Evolutionary conservation across 495 filamentous ascomycete species (phyloP), one percentile per base, ranked within the genome.

Genomic region (Penicillium egyptiacum): DNA sequence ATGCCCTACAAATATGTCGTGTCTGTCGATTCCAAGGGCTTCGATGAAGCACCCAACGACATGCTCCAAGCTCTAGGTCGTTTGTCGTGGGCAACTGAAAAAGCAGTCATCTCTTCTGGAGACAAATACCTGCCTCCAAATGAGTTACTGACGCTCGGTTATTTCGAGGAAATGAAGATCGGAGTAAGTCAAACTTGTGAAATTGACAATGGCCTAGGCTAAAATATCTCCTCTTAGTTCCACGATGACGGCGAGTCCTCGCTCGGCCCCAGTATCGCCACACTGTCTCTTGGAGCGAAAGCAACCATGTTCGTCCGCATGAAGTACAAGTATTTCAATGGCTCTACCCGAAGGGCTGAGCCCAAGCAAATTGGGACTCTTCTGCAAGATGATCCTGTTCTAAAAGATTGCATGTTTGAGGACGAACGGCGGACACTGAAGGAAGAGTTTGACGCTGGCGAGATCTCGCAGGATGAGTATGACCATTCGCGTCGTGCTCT

Each of bases 171-270:
- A 0, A 83, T 84, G 55, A 75, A 78, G 23, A 93, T 93, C 37
- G 78, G 79, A 16, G 89, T 91, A 78, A 66, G 86, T 72, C n/a
- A 40, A 0, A 30, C 12, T 16, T 46, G 9, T 7, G 43, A 33
- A 16, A 46, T 25, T 23, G 12, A 50, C 25, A 10, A 1, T 16
- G 9, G 49, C 58, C 50, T 54, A 39, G 9, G n/a, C 28, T 56
- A 49, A 49, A 42, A 10, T 45, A 4, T 12, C n/a, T 22, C 35
- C 19, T 39, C 11, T 39, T 43, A 43, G 19, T 68, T 76, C 56
- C 92, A 96, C 53, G 91, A 95, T 62, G 92, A 96, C 56, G 92
- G 92, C 1, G 92, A 96, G 67, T 71, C 66, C 1, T 81, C 83
- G 0, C 78, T 96, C 1, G 91, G 90, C 0, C 86, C 89, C 1